A percentile compares a stretch with the other conserved stretches of the same genome.
These are phyloP conservation scores for Sherardia arvensis DNA, from an alignment of 257 asterid species.

Conservation along the genomic window DNA sequence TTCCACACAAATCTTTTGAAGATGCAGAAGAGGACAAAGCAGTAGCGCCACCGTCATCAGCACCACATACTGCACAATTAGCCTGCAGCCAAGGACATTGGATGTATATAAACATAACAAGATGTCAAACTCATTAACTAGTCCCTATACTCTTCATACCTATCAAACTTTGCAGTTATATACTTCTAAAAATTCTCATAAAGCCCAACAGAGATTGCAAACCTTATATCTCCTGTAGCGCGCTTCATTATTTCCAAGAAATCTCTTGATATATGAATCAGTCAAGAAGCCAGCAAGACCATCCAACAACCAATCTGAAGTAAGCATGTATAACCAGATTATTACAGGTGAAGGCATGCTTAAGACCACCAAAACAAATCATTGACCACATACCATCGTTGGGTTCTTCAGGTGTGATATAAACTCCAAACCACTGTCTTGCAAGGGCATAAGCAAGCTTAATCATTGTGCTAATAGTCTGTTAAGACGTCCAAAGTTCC, in stretches of 20 bases:
- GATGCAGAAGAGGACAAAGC: constrained; percentile 70
- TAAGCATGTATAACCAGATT: constrained; percentile 24
- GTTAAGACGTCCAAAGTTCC: constrained; percentile 22
- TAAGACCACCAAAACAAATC: constrained; percentile 1
- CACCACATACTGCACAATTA: constrained; percentile 86
- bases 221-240: constrained; percentile 97
- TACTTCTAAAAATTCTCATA: background rate
- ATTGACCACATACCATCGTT: constrained; percentile 55
- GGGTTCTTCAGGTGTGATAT: constrained; percentile 78
- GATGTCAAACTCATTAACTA: background rate
- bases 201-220: constrained; percentile 4
- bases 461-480: constrained; percentile 92
- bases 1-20: constrained; percentile 82
- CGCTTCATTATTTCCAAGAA: constrained; percentile 95
- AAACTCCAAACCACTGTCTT: constrained; percentile 97
- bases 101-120: background rate
- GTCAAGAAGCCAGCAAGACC: constrained; percentile 97
- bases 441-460: constrained; percentile 93
- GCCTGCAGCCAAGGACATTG: constrained; percentile 48
- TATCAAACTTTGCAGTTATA: too few relatives aligned
- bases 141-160: too few relatives aligned
- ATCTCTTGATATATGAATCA: constrained; percentile 72
- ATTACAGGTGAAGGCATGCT: constrained; percentile 12
- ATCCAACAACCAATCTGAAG: constrained; percentile 94
- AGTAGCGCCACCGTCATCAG: constrained; percentile 94